phyloP scores from a whole-genome alignment of 805 yeast genomes.

The Saccharomycopsis fodiens region DNA sequence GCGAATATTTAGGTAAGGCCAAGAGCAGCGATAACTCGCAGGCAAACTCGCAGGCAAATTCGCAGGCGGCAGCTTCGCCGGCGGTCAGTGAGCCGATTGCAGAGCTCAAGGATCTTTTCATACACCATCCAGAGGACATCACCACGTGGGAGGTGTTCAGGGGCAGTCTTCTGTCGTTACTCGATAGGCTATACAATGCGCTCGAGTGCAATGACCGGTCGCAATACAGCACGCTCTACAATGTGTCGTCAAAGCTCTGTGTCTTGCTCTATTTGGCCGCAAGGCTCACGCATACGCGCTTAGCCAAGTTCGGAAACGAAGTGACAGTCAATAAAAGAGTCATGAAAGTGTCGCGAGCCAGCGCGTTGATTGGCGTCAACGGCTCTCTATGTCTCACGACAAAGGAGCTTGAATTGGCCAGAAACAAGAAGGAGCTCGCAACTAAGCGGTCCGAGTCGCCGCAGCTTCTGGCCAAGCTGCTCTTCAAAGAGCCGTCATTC shows the following conservation, averaged over 20 bases:
- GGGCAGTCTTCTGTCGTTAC: conserved; percentile 38
- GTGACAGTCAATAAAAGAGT: conserved; percentile 40
- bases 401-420: conserved; percentile 7
- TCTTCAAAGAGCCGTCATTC: conserved; percentile 6
- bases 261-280: conserved; percentile 47
- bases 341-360: conserved; percentile 44
- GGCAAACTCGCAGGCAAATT: conserved; percentile 1
- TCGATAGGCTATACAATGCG: conserved; percentile 43
- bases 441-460: neutral
- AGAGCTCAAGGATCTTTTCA: conserved; percentile 38
- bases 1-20: neutral
- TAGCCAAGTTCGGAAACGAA: conserved; percentile 39
- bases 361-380: conserved; percentile 58
- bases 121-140: conserved; percentile 52
- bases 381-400: conserved; percentile 52
- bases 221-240: conserved; percentile 46
- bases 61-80: too few relatives aligned
- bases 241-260: conserved; percentile 44
- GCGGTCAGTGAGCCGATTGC: conserved; percentile 11
- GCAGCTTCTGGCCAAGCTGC: conserved; percentile 9
- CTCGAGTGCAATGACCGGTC: conserved; percentile 43
- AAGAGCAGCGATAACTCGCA: conserved; percentile 1
- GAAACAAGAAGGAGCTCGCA: too few relatives aligned
- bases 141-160: conserved; percentile 51
- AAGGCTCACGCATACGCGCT: conserved; percentile 45